Evolutionary conservation across 176 grass and related monocot genomes (phyloP).

Genomic region (Triticum dicoccoides): DNA sequence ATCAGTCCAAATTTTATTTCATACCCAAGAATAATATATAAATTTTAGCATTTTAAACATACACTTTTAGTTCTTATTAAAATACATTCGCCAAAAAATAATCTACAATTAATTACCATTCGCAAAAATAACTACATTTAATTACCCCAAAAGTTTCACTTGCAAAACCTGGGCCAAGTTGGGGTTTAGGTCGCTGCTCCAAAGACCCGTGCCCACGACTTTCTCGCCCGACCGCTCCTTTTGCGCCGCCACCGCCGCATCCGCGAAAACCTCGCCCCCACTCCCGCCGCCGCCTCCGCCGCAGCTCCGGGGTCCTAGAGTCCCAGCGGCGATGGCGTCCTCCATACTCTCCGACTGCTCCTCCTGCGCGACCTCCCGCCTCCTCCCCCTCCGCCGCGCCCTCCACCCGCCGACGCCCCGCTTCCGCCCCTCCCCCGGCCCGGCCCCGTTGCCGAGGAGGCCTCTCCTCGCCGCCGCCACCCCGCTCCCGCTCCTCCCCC

Average conservation of each 20-base stretch:
- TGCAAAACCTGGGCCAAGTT: not conserved
- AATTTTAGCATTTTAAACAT: too few relatives aligned
- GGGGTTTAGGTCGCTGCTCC: not conserved
- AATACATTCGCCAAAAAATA: too few relatives aligned
- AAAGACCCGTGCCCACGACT: not conserved
- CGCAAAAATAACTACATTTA: too few relatives aligned
- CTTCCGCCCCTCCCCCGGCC: constrained; percentile 18
- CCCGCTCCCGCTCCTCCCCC: constrained; percentile 13
- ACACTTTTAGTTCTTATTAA: too few relatives aligned
- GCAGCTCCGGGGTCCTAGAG: not conserved
- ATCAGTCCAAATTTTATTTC: too few relatives aligned
- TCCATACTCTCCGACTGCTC: constrained; percentile 54
- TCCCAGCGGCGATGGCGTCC: constrained; percentile 41
- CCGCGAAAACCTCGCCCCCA: not conserved
- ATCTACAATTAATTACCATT: too few relatives aligned
- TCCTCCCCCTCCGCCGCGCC: constrained; percentile 45
- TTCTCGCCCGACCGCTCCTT: constrained; percentile 8
- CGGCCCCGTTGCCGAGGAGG: not conserved
- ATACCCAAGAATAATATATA: too few relatives aligned
- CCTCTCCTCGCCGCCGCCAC: not conserved
- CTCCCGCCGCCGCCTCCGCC: not conserved
- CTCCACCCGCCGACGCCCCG: constrained; percentile 24
- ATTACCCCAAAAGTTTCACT: not conserved
- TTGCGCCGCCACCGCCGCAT: not conserved
- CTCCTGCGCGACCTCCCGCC: constrained; percentile 37